Base-by-base conservation (phyloP, 2,329 filamentous ascomycete species). In the Ophiostoma quercus region DNA sequence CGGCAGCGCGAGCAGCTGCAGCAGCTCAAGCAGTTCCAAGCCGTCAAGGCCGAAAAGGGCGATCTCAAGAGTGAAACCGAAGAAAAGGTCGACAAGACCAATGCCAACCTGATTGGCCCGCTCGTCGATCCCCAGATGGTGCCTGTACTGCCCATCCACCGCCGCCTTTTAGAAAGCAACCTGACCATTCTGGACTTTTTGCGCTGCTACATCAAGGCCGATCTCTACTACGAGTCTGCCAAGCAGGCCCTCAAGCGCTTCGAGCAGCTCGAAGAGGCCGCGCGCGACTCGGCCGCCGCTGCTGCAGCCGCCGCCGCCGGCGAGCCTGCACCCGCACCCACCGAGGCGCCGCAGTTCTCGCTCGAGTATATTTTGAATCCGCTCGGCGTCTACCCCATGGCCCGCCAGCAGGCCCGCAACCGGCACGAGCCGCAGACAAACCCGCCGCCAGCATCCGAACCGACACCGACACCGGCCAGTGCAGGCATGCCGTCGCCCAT, bases 291-390 rank as follows among this genome's bases (percentile, higher is more conserved):
- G 9, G 54, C 67, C 1, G 57, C 41, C 2, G 19, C 66, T 1
- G 57, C 47, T 1, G 54, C 67, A 2, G 66, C 41, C 3, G 16
- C 66, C 1, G n/a, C 66, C 1, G 65, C 66, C 2, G 60, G 34
- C n/a, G 29, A 32, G 14, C 34, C 11, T 4, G 41, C 51, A 25
- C 39, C 43, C 8, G 71, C 39, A 5, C 34, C 54, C 22, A 19
- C 14, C 6, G 54, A 66, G 5, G 41, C 65, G 9, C 60, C 67
- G 7, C 71, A 71, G 66, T 71, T 54, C 41, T 72, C 71, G 14
- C 68, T 71, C 19, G 70, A 71, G 69, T 71, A 72, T 65, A 71
- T 71, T 22, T 37, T 72, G 8, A 72, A 72, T 39, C 71, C 71
- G 4, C 70, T 72, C 6, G 71, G 70, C 19, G 70, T 72, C 12